Percentiles rank a stretch among this genome's conserved stretches.
phyloP scores from a whole-genome alignment of 23 red algal species.

The Gracilaria domingensis region DNA sequence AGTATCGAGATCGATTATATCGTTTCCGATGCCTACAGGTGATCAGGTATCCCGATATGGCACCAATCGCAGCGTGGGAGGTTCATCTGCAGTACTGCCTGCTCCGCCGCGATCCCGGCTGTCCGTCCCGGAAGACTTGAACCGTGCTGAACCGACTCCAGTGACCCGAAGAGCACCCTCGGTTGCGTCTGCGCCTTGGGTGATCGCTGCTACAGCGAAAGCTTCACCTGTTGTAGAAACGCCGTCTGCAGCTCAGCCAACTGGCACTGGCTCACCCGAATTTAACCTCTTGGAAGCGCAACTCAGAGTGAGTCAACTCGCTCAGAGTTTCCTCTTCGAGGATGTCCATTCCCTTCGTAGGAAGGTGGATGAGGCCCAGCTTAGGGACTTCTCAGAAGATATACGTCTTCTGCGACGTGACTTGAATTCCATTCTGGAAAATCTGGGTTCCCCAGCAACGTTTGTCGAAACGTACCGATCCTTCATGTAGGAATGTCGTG shows the following conservation, averaged over 20 bases:
- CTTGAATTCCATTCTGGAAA: not conserved
- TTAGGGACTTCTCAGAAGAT: not conserved
- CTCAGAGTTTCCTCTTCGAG: not conserved
- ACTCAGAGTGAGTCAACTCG: not conserved
- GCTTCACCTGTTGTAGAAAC: not conserved
- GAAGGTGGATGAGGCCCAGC: not conserved
- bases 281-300: not conserved
- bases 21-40: too few species aligned
- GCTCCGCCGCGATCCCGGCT: too few species aligned
- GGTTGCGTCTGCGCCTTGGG: not conserved
- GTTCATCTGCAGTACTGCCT: too few species aligned
- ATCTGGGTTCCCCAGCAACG: not conserved
- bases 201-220: not conserved
- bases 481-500: not conserved
- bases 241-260: not conserved
- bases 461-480: not conserved
- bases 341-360: not conserved
- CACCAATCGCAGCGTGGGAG: too few species aligned
- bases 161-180: not conserved
- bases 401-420: not conserved
- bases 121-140: too few species aligned
- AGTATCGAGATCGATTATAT: too few species aligned
- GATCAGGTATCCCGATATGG: too few species aligned
- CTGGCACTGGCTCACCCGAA: not conserved
- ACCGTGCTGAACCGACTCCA: too few species aligned